Conservation (phyloP, 1,139 yeast species). For the Pichia inconspicua region DNA sequence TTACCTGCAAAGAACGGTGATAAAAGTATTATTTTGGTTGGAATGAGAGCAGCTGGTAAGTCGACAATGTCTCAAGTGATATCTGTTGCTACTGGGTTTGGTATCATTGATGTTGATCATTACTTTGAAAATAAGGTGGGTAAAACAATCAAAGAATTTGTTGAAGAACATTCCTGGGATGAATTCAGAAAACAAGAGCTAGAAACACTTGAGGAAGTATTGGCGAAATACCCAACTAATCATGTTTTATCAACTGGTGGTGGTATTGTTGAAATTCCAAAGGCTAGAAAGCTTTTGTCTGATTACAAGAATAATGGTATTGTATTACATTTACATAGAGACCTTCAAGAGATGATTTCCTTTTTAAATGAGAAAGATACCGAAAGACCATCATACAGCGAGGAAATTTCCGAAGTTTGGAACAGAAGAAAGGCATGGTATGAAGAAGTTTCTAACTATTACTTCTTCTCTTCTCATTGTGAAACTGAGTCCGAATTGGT, state of each 20-base stretch:
- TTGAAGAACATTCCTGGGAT: slow-evolving; percentile 77
- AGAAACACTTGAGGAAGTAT: slow-evolving; percentile 44
- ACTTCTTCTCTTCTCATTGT: slow-evolving; percentile 74
- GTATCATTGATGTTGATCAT: slow-evolving; percentile 70
- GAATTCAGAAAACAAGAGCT: slow-evolving; percentile 69
- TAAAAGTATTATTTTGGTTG: slow-evolving; percentile 72
- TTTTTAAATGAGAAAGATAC: slow-evolving; percentile 67
- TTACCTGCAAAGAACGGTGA: slow-evolving; percentile 31
- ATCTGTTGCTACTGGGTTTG: slow-evolving; percentile 63
- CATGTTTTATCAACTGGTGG: slow-evolving; percentile 92
- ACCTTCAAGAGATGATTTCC: slow-evolving; percentile 68
- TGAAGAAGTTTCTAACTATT: slow-evolving; percentile 68
- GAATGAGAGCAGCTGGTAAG: slow-evolving; percentile 99
- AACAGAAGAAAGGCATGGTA: slow-evolving; percentile 72
- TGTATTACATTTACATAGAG: slow-evolving; percentile 86
- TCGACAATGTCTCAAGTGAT: slow-evolving; percentile 80
- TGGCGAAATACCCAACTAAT: slow-evolving; percentile 43
- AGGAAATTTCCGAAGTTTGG: slow-evolving; percentile 82
- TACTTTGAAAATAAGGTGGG: slow-evolving; percentile 52
- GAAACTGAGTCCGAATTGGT: slow-evolving; percentile 45
- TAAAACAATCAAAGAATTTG: slow-evolving; percentile 55
- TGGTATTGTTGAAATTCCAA: slow-evolving; percentile 77
- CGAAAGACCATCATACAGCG: slow-evolving; percentile 78
- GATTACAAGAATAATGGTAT: slow-evolving; percentile 48
- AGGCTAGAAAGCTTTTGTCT: slow-evolving; percentile 57